A percentile compares a stretch with the other conserved stretches of the same genome.
phyloP scores from a whole-genome alignment of 192 early-diverging fungal species.

The Fimicolochytrium jonesii region DNA sequence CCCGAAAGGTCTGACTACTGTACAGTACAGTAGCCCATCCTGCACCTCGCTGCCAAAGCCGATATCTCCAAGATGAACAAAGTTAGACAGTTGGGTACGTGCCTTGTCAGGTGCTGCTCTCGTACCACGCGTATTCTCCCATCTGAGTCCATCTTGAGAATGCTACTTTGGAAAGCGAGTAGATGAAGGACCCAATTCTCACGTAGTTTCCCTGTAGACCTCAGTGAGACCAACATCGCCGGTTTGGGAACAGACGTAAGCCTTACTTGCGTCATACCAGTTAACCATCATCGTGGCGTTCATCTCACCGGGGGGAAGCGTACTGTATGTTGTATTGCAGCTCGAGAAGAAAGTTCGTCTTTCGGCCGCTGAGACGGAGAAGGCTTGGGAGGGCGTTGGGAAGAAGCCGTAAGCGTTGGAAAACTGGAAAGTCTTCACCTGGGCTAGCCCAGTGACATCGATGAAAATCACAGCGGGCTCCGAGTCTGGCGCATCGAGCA shows the following conservation, averaged over 20 bases:
- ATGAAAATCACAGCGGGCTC: conserved; percentile 45
- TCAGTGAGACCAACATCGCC: conserved; percentile 24
- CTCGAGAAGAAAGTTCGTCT: conserved; percentile 60
- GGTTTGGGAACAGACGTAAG: conserved; percentile 17
- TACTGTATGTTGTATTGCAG: too few species aligned
- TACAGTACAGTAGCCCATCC: too few species aligned
- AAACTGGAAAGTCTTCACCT: background rate
- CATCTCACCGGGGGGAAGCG: too few species aligned
- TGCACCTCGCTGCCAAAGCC: too few species aligned
- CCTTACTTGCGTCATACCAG: background rate
- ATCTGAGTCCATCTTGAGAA: too few species aligned
- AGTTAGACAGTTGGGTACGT: too few species aligned
- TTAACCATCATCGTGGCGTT: background rate
- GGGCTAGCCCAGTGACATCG: background rate
- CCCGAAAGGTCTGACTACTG: too few species aligned
- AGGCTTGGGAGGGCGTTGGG: conserved; percentile 54
- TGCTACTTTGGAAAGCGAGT: background rate
- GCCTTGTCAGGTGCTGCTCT: too few species aligned
- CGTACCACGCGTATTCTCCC: too few species aligned
- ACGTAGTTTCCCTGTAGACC: background rate
- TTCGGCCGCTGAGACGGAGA: conserved; percentile 52
- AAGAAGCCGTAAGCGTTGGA: conserved; percentile 39
- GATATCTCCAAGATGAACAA: too few species aligned
- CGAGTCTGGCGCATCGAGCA: conserved; percentile 76
- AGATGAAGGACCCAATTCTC: background rate